phyloP scores from a whole-genome alignment of 2,329 filamentous ascomycete genomes.

The Chrysoporthe puriensis region DNA sequence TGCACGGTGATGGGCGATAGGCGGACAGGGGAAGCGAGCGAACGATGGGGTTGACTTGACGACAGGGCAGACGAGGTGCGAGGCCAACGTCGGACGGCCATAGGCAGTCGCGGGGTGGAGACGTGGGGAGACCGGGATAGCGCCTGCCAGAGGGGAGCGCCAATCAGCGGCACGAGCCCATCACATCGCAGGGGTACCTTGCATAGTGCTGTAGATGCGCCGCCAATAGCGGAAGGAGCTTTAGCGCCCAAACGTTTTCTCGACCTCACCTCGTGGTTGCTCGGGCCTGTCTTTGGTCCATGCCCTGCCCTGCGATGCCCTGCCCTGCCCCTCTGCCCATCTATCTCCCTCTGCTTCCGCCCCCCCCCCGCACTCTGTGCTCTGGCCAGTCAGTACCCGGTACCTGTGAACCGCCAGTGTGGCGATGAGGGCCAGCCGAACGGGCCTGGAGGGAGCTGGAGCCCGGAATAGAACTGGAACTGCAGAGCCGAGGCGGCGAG shows the following conservation, averaged over 20 bases:
- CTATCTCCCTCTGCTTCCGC: neutral
- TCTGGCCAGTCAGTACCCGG: neutral
- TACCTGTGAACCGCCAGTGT: neutral
- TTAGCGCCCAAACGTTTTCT: slow-evolving; percentile 6
- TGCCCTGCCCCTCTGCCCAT: neutral
- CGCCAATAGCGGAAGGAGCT: slow-evolving; percentile 5
- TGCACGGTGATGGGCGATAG: neutral
- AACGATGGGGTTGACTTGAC: neutral
- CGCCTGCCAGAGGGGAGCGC: neutral
- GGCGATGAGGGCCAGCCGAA: neutral
- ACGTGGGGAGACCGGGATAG: slow-evolving; percentile 12
- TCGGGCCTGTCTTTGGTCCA: neutral
- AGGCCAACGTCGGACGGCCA: neutral
- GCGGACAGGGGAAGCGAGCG: neutral
- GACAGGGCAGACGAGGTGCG: neutral
- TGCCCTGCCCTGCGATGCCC: neutral
- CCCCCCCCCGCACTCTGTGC: too few relatives aligned
- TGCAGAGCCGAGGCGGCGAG: slow-evolving; percentile 7
- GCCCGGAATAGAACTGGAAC: neutral
- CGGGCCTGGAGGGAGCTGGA: neutral
- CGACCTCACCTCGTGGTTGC: slow-evolving; percentile 11
- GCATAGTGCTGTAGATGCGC: slow-evolving; percentile 9
- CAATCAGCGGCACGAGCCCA: slow-evolving; percentile 7
- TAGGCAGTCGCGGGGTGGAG: neutral
- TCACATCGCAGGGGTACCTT: slow-evolving; percentile 18